Evolutionary conservation across 176 grass and related monocot genomes (phyloP), one percentile per base, ranked within the genome.

Genomic region (Cenchrus americanus): DNA sequence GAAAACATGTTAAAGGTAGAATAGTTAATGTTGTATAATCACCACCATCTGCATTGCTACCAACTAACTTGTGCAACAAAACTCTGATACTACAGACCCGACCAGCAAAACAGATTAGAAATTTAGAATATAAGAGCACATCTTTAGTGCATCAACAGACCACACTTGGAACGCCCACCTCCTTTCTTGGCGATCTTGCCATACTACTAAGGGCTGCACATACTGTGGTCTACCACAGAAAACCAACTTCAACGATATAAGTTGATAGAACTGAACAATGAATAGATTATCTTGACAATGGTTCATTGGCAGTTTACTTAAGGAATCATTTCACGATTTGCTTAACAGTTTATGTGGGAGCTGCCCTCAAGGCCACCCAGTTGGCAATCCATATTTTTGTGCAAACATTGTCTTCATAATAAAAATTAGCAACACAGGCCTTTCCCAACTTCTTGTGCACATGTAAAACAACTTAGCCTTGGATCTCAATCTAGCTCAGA

Each of bases 371-470:
- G 30, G 17, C 51, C 51, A 40, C 40, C 72, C 72, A 75, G 72
- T 57, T 19, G 15, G 50, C 50, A 55, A 21, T 55, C 4, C 69
- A 72, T 37, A 53, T 21, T 37, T 75, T 21, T 14, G 21, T 30
- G 17, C 1, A 0, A 27, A 32, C 26, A 73, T 73, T 73, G 23
- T 73, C 23, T 52, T 73, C 13, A 55, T 75, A 55, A 37, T 27
- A 75, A 27, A 55, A 75, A 55, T 40, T 54, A 55, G 50, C 24
- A 55, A 75, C 27, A 19, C 13, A 75, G 17, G 9, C 19, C 14
- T 62, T 78, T 62, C 40, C n/a, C 42, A 42, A 48, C 75, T 78
- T 22, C n/a, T 63, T 78, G 14, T 78, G 57, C 53, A 17, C 32
- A 34, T 12, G 23, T 66, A 61, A 23, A 57, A 14, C 51, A 82